Base-by-base conservation (phyloP, 2,329 filamentous ascomycete genomes). In the Parafenestella ontariensis region DNA sequence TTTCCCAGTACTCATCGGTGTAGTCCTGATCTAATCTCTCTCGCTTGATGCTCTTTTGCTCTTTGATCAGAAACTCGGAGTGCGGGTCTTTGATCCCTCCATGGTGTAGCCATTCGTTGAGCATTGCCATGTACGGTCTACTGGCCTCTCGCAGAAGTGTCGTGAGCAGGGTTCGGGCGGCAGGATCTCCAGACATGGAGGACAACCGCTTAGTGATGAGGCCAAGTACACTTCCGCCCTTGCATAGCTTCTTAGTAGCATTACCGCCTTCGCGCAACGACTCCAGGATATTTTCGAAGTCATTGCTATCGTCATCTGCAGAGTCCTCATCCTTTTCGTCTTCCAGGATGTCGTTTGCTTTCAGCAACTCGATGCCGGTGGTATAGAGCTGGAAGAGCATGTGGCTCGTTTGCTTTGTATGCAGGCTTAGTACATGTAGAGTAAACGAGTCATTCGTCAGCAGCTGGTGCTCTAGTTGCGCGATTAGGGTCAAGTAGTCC, bases 1-100 rank as follows among this genome's bases (percentile, higher is more conserved):
- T 92, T 74, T 99, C 95, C 95, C 95, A 99, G 76, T 99, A 99
- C 70, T 99, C 95, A 74, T 99, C 95, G 0, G 94, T 99, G 70
- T 98, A 99, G 74, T 99, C 95, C 71, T 96, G 89, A 70, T 98
- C 92, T 2, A 99, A 80, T 54, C 91, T 85, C 73, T 98, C 95
- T 36, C 95, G 86, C 54, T 89, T 89, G 66, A 99, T 97, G 69
- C 93, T 96, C 76, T 94, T 96, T 67, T 96, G 92, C 75, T 98
- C 95, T 71, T 96, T 96, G 70, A 99, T 88, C 48, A 99, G 79
- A 65, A 99, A 99, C 74, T 99, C 95, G 1, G 88, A 86, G 73
- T 98, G 94, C 0, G 93, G 92, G 73, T 99, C 95, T 69, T 90
- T 91, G 75, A 99, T 98, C 44, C 89, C 92, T 34, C 95, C 95